phyloP scores from a whole-genome alignment of 139 green algal genomes.

The Zygnema circumcarinatum region DNA sequence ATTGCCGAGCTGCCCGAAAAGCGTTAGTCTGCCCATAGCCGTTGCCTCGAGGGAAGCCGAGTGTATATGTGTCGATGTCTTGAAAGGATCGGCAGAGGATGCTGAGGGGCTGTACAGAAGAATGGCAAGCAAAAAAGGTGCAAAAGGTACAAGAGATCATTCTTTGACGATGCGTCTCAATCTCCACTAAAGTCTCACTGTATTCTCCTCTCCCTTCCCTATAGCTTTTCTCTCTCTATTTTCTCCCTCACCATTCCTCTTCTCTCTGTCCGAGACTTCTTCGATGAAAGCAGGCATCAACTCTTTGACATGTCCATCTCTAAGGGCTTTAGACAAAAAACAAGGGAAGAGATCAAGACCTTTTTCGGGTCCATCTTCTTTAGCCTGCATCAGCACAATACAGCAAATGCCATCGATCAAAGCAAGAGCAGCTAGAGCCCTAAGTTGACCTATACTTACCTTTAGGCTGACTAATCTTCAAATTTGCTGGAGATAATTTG shows the following conservation, averaged over 20 bases:
- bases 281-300: background rate
- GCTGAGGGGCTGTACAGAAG: constrained; percentile 43
- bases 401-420: background rate
- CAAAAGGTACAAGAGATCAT: background rate
- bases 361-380: constrained; percentile 51
- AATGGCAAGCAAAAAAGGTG: constrained; percentile 7
- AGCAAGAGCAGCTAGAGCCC: background rate
- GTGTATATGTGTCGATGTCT: constrained; percentile 53
- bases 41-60: constrained; percentile 42
- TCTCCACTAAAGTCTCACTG: background rate
- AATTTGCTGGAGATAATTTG: background rate
- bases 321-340: background rate
- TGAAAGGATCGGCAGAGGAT: constrained; percentile 46
- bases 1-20: constrained; percentile 43
- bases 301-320: background rate
- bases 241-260: background rate
- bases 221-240: background rate
- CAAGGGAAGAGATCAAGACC: constrained; percentile 7
- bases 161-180: background rate
- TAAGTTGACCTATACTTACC: background rate
- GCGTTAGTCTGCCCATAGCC: constrained; percentile 48
- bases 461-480: background rate
- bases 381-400: constrained; percentile 32
- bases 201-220: background rate
- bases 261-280: background rate